A percentile compares a stretch with the other conserved stretches of the same genome.
phyloP scores from a whole-genome alignment of 2,329 filamentous ascomycete species.

The Cadophora sp. region DNA sequence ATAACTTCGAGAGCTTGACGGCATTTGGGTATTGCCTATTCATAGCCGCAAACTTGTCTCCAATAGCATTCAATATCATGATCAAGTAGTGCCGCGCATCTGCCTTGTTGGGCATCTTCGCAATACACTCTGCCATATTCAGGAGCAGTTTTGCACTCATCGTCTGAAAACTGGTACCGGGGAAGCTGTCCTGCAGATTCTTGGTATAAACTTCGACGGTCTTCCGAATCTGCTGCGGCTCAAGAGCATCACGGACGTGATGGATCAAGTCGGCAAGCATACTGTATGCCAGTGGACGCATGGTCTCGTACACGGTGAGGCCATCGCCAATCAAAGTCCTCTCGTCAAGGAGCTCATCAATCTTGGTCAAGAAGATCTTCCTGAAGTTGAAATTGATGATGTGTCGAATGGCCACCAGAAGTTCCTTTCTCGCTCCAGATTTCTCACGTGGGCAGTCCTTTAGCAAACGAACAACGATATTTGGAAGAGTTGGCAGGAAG shows the following conservation, averaged over 20 bases:
- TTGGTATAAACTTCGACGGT: slow-evolving; percentile 98
- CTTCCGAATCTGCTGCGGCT: slow-evolving; percentile 88
- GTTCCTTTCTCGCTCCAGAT: slow-evolving; percentile 89
- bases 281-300: slow-evolving; percentile 94
- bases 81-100: slow-evolving; percentile 95
- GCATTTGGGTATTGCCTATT: slow-evolving; percentile 95
- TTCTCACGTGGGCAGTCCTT: slow-evolving; percentile 96
- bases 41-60: slow-evolving; percentile 98
- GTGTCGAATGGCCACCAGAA: slow-evolving; percentile 94
- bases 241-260: slow-evolving; percentile 89
- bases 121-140: slow-evolving; percentile 98
- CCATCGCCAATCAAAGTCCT: slow-evolving; percentile 94
- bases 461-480: slow-evolving; percentile 87
- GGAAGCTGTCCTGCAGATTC: slow-evolving; percentile 94
- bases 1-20: slow-evolving; percentile 86
- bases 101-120: slow-evolving; percentile 89
- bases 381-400: slow-evolving; percentile 99
- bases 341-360: slow-evolving; percentile 94
- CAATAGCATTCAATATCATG: slow-evolving; percentile 97
- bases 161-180: slow-evolving; percentile 97
- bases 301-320: slow-evolving; percentile 94
- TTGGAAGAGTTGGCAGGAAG: slow-evolving; percentile 84
- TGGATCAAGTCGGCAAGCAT: slow-evolving; percentile 99
- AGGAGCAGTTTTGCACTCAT: slow-evolving; percentile 98
- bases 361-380: slow-evolving; percentile 92